Conservation (phyloP, 2,329 filamentous ascomycete species). For the Arthrobotrys megalospora region DNA sequence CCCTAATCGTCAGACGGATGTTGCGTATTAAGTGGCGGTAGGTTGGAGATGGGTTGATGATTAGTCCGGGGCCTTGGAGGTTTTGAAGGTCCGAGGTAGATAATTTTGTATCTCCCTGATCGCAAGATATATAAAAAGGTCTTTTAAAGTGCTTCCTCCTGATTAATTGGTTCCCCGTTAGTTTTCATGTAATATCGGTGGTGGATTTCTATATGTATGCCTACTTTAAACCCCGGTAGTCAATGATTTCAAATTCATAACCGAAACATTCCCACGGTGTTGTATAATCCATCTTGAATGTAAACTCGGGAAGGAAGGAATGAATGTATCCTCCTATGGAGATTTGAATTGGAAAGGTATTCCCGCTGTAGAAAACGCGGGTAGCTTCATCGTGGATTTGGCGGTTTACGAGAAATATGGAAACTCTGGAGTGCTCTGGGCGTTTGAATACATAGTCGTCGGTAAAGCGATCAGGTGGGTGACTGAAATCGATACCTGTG, state of each 20-base stretch:
- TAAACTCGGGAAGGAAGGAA: no score
- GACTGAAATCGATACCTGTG: neutral
- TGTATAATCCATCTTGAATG: neutral
- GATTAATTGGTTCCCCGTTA: neutral
- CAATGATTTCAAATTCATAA: neutral
- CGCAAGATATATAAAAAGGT: no score
- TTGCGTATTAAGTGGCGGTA: neutral
- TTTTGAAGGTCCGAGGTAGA: neutral
- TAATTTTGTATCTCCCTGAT: no score
- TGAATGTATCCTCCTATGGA: neutral
- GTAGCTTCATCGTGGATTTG: conserved; percentile 12
- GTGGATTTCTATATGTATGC: no score
- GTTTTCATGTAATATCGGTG: no score
- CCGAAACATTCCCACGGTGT: neutral
- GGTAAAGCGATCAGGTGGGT: neutral
- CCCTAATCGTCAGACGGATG: neutral
- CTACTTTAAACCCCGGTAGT: no score
- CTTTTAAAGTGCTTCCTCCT: no score
- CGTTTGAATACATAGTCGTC: neutral
- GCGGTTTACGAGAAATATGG: neutral
- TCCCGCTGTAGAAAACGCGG: neutral
- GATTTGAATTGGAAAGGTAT: neutral
- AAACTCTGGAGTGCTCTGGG: neutral
- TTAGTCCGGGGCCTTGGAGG: neutral
- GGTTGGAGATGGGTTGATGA: neutral